Evolutionary conservation across 805 yeast species (phyloP).

Genomic region (Helenozyma baotianmanensis): DNA sequence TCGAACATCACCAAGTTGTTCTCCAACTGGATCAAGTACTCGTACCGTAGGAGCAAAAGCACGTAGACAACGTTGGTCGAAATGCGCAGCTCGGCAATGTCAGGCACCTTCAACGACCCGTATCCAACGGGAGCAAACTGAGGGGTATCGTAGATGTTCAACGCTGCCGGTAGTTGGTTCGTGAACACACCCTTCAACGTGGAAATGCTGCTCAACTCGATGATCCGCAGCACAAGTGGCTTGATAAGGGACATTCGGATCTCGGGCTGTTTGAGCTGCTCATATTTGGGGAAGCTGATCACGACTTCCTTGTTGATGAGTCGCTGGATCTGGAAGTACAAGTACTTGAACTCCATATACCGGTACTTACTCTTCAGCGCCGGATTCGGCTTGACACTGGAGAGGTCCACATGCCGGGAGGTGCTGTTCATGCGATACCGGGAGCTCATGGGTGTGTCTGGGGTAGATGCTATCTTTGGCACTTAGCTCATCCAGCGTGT

Average conservation of each 20-base stretch:
- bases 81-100: constrained; percentile 14
- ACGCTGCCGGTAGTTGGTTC: constrained; percentile 6
- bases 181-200: constrained; percentile 30
- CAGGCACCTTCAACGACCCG: constrained; percentile 5
- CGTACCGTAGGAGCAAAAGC: constrained; percentile 32
- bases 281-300: constrained; percentile 41
- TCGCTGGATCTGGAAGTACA: constrained; percentile 39
- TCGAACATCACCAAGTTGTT: constrained; percentile 35
- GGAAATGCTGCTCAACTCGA: constrained; percentile 35
- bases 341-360: constrained; percentile 33
- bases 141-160: constrained; percentile 13
- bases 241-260: constrained; percentile 42
- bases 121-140: constrained; percentile 16
- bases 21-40: constrained; percentile 36
- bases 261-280: constrained; percentile 50
- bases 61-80: constrained; percentile 27
- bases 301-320: constrained; percentile 39
- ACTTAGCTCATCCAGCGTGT: too few relatives aligned
- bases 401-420: constrained; percentile 2
- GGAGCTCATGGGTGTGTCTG: neutral
- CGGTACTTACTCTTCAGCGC: constrained; percentile 14
- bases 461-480: too few relatives aligned
- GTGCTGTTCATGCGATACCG: constrained; percentile 1
- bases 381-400: constrained; percentile 3
- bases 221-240: constrained; percentile 40